phyloP scores from a whole-genome alignment of 2,329 filamentous ascomycete genomes.

The Aspergillus brunneoviolaceus region DNA sequence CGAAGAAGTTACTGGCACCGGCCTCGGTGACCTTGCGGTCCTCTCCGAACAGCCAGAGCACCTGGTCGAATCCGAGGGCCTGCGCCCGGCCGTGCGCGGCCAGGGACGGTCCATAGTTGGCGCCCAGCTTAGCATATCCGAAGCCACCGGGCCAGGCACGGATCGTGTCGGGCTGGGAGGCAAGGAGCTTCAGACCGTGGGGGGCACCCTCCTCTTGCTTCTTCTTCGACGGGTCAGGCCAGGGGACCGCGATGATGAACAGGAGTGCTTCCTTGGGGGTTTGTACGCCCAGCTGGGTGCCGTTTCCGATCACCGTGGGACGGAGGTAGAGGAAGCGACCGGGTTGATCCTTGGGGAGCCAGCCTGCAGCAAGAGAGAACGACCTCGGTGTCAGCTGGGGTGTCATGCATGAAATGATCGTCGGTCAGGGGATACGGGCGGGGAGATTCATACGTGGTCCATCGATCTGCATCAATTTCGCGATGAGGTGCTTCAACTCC shows the following conservation, averaged over 20 bases:
- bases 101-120: constrained; percentile 86
- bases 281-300: constrained; percentile 76
- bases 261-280: constrained; percentile 79
- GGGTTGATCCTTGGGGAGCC: constrained; percentile 66
- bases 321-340: constrained; percentile 79
- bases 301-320: constrained; percentile 82
- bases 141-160: constrained; percentile 93
- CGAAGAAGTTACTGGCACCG: constrained; percentile 88
- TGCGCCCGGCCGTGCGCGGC: constrained; percentile 75
- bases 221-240: constrained; percentile 35
- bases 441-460: constrained; percentile 47
- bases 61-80: constrained; percentile 75
- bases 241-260: constrained; percentile 68
- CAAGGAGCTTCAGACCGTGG: constrained; percentile 65
- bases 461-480: constrained; percentile 70
- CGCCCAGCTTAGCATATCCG: constrained; percentile 87
- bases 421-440: neutral
- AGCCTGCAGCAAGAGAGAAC: constrained; percentile 49
- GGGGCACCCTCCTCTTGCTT: constrained; percentile 20
- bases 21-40: constrained; percentile 83
- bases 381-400: neutral
- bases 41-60: constrained; percentile 87
- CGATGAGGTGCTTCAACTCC: constrained; percentile 72
- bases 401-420: neutral
- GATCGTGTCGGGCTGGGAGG: constrained; percentile 76